Percentiles rank a stretch among this genome's conserved stretches.
Evolutionary conservation across 2,329 filamentous ascomycete genomes (phyloP).

Genomic region (Penicillium sp.): DNA sequence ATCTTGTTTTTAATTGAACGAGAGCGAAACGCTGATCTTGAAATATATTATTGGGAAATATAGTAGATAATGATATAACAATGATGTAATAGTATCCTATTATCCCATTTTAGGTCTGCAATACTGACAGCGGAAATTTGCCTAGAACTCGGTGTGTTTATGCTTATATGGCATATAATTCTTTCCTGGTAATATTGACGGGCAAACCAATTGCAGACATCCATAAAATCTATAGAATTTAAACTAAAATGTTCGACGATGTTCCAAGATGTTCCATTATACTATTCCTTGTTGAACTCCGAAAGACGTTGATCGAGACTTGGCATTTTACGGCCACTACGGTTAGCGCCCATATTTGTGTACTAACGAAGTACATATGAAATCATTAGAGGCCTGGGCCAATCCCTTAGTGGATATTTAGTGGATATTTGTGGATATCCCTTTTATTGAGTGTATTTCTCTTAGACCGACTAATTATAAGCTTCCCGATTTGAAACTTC

Average conservation of each 20-base stretch:
- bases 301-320: not conserved
- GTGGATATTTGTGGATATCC: not conserved
- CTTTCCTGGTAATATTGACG: not conserved
- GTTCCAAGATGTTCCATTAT: not conserved
- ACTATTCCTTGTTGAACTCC: not conserved
- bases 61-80: not conserved
- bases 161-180: not conserved
- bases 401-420: not conserved
- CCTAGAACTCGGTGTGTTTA: not conserved
- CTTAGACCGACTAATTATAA: not conserved
- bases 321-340: constrained; percentile 1
- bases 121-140: not conserved
- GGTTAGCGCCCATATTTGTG: constrained; percentile 1
- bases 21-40: not conserved
- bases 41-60: not conserved
- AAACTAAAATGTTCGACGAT: not conserved
- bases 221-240: no score
- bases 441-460: not conserved
- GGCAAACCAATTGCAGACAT: not conserved
- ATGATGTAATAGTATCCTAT: not conserved
- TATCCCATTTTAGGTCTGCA: not conserved
- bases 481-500: constrained; percentile 2
- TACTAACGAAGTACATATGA: not conserved
- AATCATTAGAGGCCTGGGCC: not conserved
- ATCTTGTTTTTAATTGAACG: not conserved